These are phyloP conservation scores for Candolleomyces eurysporus DNA, from an alignment of 768 basidiomycete species.

Conservation along the genomic window DNA sequence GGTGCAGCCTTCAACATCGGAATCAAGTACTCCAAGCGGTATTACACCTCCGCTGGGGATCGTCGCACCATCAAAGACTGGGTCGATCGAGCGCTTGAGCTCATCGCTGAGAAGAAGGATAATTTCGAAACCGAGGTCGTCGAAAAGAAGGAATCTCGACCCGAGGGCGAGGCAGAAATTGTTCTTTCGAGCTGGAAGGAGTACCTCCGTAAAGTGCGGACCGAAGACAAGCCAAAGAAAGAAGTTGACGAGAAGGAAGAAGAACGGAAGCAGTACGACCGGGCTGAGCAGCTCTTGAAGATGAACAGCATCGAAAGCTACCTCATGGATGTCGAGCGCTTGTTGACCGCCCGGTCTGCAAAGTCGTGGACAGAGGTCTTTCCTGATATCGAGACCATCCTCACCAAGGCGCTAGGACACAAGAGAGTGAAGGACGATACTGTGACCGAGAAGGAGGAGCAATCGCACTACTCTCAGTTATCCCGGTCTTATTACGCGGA, in stretches of 20 bases:
- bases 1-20: constrained; percentile 35
- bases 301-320: constrained; percentile 28
- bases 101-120: constrained; percentile 20
- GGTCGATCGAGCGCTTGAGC: constrained; percentile 30
- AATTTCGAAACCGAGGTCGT: constrained; percentile 15
- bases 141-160: background rate
- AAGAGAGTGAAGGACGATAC: background rate
- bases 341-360: constrained; percentile 33
- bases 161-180: background rate
- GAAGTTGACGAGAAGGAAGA: background rate
- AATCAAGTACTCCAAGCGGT: constrained; percentile 20
- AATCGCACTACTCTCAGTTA: constrained; percentile 3
- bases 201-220: constrained; percentile 7
- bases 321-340: constrained; percentile 30
- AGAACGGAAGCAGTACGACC: constrained; percentile 6
- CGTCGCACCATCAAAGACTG: constrained; percentile 36
- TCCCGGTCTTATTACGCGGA: constrained; percentile 20
- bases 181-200: constrained; percentile 11
- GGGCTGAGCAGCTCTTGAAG: constrained; percentile 13
- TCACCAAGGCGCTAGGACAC: background rate
- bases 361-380: constrained; percentile 43
- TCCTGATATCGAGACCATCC: constrained; percentile 21
- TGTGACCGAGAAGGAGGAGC: background rate
- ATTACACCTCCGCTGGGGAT: constrained; percentile 15
- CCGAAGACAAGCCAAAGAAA: background rate